Evolutionary conservation across 768 basidiomycete species (phyloP).

Genomic region (Chalciporus pseudorubinellus): DNA sequence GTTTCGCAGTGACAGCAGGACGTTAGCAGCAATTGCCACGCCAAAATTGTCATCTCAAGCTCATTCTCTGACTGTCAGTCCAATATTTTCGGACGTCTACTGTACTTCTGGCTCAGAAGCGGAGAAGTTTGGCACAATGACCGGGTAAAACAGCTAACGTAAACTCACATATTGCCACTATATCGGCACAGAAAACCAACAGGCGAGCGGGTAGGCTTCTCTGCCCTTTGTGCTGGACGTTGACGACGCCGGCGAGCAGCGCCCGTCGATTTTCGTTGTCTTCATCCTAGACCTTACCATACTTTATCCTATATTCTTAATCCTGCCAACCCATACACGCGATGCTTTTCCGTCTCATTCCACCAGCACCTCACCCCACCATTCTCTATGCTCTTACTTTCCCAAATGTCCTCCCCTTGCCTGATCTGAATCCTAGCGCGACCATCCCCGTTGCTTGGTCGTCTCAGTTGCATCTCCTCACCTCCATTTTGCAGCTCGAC

Average conservation of each 20-base stretch:
- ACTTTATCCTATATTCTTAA: constrained; percentile 21
- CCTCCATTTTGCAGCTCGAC: constrained; percentile 49
- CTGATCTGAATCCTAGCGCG: constrained; percentile 30
- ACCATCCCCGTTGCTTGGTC: constrained; percentile 53
- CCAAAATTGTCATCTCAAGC: too few relatives aligned
- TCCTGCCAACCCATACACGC: constrained; percentile 10
- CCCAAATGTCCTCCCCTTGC: constrained; percentile 36
- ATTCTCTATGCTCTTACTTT: constrained; percentile 62
- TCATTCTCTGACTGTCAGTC: too few relatives aligned
- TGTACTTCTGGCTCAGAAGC: background rate
- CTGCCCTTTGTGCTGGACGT: constrained; percentile 30
- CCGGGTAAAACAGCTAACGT: constrained; percentile 24
- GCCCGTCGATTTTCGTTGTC: constrained; percentile 4
- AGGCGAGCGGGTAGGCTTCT: constrained; percentile 10
- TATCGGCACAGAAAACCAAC: constrained; percentile 30
- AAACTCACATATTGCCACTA: constrained; percentile 30
- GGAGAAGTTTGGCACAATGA: constrained; percentile 5
- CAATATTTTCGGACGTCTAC: background rate
- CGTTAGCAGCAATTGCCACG: background rate
- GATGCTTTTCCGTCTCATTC: constrained; percentile 61
- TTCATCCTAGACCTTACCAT: constrained; percentile 23
- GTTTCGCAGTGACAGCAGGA: background rate
- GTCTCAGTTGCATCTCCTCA: constrained; percentile 49
- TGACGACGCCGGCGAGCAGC: constrained; percentile 22
- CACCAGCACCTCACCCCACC: constrained; percentile 44